phyloP scores from a whole-genome alignment of 2,329 filamentous ascomycete species.

The Gnomoniopsis sp. region DNA sequence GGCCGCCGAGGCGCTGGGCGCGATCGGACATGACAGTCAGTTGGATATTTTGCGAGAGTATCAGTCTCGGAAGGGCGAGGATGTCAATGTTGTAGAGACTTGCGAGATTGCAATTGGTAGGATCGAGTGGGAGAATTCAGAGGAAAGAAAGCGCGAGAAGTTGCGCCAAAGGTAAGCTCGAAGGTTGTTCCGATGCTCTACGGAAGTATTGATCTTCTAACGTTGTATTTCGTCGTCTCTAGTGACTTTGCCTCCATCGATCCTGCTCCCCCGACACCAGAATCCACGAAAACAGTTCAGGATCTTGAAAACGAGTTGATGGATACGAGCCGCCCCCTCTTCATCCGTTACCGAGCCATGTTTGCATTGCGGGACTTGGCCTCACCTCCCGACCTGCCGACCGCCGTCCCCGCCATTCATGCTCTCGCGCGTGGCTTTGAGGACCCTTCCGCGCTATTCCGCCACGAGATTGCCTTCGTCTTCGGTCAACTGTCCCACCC shows the following conservation, averaged over 20 bases:
- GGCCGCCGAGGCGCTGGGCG: slow-evolving; percentile 90
- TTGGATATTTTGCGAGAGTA: slow-evolving; percentile 70
- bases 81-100: slow-evolving; percentile 83
- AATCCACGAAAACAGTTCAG: slow-evolving; percentile 65
- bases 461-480: slow-evolving; percentile 97
- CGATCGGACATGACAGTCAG: slow-evolving; percentile 72
- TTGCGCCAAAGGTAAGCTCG: slow-evolving; percentile 70
- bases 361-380: slow-evolving; percentile 93
- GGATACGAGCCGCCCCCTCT: slow-evolving; percentile 75
- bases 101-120: slow-evolving; percentile 95
- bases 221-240: slow-evolving; percentile 20
- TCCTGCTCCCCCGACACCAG: slow-evolving; percentile 82
- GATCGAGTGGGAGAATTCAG: slow-evolving; percentile 87
- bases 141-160: slow-evolving; percentile 68
- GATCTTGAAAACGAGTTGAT: slow-evolving; percentile 75
- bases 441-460: slow-evolving; percentile 87
- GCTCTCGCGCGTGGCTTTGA: slow-evolving; percentile 81
- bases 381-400: slow-evolving; percentile 86
- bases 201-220: slow-evolving; percentile 22
- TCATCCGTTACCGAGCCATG: slow-evolving; percentile 95
- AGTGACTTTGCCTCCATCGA: slow-evolving; percentile 97
- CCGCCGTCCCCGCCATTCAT: slow-evolving; percentile 80
- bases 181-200: neutral
- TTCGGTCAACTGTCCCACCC: slow-evolving; percentile 96
- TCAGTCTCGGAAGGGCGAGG: slow-evolving; percentile 72